These are phyloP conservation scores for Lepraria neglecta DNA, from an alignment of 495 filamentous ascomycete genomes.

Conservation along the genomic window DNA sequence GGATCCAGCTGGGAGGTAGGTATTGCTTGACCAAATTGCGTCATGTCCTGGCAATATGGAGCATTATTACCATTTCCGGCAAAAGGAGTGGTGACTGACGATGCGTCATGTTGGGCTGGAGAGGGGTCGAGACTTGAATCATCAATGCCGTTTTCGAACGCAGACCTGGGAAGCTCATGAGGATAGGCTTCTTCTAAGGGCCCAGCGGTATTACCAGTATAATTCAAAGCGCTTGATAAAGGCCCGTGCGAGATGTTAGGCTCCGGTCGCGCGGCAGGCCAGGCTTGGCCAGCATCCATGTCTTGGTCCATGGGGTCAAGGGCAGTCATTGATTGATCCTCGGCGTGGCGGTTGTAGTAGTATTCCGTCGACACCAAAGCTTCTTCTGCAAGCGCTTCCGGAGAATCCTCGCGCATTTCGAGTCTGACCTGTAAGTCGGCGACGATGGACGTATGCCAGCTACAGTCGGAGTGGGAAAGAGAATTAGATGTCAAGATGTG, in stretches of 20 bases:
- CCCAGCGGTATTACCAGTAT: neutral
- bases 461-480: neutral
- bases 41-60: neutral
- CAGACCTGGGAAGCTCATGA: neutral
- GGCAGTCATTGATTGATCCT: neutral
- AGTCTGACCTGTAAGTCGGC: neutral
- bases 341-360: neutral
- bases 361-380: neutral
- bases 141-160: neutral
- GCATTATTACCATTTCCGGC: too few species aligned
- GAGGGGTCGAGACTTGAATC: neutral
- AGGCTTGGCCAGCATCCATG: neutral
- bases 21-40: neutral
- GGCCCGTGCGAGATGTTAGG: neutral
- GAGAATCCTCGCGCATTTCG: slow-evolving; percentile 1
- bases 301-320: slow-evolving; percentile 4
- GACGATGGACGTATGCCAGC: neutral
- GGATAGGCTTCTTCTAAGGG: neutral
- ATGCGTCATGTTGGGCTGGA: neutral
- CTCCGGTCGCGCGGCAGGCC: neutral
- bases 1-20: neutral
- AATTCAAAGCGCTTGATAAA: neutral
- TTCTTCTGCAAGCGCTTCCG: neutral
- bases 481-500: neutral
- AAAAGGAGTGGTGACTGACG: neutral